Conservation (phyloP, 768 basidiomycete genomes). For the Mrakia frigida region DNA sequence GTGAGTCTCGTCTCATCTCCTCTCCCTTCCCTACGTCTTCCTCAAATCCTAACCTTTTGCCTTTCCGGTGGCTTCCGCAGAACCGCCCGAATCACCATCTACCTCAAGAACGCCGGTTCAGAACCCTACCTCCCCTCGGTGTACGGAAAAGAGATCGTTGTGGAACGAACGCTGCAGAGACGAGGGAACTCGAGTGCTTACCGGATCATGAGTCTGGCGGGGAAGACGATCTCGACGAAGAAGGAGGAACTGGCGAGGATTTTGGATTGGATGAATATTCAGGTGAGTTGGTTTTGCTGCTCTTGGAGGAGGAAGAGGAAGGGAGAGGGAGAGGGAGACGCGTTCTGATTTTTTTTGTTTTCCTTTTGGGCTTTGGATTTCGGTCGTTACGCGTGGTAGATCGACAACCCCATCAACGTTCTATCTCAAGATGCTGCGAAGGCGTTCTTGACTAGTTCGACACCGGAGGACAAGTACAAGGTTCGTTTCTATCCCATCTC, state of each 20-base stretch:
- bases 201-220: constrained; percentile 60
- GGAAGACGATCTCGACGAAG: constrained; percentile 62
- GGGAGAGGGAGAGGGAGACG: too few relatives aligned
- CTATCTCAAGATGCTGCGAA: constrained; percentile 59
- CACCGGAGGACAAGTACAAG: constrained; percentile 80
- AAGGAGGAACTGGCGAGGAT: constrained; percentile 81
- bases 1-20: constrained; percentile 48
- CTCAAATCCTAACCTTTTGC: not conserved
- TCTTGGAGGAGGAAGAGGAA: too few relatives aligned
- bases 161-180: constrained; percentile 73
- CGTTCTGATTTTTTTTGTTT: not conserved
- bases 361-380: not conserved
- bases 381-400: constrained; percentile 38
- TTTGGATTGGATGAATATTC: constrained; percentile 91
- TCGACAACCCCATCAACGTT: constrained; percentile 94
- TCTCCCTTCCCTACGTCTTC: not conserved
- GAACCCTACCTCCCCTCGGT: constrained; percentile 78
- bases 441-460: constrained; percentile 81
- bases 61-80: constrained; percentile 44
- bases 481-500: constrained; percentile 46
- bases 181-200: constrained; percentile 65
- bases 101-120: constrained; percentile 80
- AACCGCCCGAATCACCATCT: constrained; percentile 67
- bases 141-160: constrained; percentile 76
- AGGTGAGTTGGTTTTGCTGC: too few relatives aligned